Percentiles rank a stretch among this genome's conserved stretches.
These are phyloP conservation scores for Debaryomycetaceae sp. DNA, from an alignment of 1,139 yeast species.

Conservation along the genomic window DNA sequence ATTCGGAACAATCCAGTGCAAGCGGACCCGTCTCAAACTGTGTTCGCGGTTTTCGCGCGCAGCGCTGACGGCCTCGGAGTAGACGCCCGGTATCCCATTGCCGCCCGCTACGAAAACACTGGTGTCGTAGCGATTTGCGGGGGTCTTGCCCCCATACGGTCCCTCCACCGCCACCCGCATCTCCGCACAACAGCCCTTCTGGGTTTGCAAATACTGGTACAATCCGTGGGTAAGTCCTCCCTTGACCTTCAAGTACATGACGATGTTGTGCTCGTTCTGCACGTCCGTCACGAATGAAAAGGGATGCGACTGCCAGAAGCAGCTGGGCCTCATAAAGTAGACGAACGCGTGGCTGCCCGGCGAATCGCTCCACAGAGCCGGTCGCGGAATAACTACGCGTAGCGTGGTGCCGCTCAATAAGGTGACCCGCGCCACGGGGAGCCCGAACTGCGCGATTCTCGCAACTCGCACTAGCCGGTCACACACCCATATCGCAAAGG, in stretches of 20 bases:
- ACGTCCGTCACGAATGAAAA: conserved; percentile 15
- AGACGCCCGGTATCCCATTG: conserved; percentile 54
- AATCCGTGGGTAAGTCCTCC: conserved; percentile 11
- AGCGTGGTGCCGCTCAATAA: conserved; percentile 29
- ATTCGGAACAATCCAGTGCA: conserved; percentile 28
- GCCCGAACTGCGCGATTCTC: conserved; percentile 26
- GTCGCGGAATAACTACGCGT: conserved; percentile 29
- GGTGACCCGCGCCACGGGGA: conserved; percentile 23
- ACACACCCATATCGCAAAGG: conserved; percentile 31
- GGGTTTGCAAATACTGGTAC: conserved; percentile 8
- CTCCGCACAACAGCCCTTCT: conserved; percentile 6
- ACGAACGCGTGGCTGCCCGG: conserved; percentile 47
- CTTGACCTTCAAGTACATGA: conserved; percentile 14
- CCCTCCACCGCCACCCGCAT: conserved; percentile 43
- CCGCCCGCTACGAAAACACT: conserved; percentile 43
- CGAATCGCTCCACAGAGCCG: conserved; percentile 26
- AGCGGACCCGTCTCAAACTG: conserved; percentile 14
- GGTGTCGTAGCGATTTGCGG: conserved; percentile 8
- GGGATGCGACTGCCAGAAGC: conserved; percentile 34
- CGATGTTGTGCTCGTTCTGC: conserved; percentile 11
- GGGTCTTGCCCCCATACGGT: conserved; percentile 29
- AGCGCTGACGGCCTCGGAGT: conserved; percentile 17
- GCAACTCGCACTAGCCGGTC: conserved; percentile 29
- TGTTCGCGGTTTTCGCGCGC: conserved; percentile 9
- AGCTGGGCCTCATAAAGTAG: conserved; percentile 23